Conservation (phyloP, 129 eudicot genomes). For the Centaurea solstitialis region DNA sequence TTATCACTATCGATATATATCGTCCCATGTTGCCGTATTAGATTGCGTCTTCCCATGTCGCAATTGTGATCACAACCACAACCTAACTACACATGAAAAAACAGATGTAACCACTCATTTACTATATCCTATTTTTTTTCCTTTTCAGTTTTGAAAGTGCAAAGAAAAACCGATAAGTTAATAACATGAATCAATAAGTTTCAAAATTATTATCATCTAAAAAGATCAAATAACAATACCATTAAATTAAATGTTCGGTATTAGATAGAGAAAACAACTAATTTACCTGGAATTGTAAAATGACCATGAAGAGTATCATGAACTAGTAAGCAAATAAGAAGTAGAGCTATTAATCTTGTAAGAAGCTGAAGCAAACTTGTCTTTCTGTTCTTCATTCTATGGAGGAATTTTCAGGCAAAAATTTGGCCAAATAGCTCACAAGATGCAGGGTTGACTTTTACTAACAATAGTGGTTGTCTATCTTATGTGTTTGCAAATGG, state of each 20-base stretch:
- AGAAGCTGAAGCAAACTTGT: neutral
- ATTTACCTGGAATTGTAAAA: neutral
- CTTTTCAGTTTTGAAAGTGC: neutral
- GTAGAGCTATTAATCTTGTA: neutral
- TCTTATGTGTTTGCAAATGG: neutral
- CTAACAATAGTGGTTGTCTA: neutral
- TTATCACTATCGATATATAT: neutral
- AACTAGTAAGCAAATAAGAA: neutral
- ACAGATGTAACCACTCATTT: neutral
- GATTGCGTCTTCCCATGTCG: neutral
- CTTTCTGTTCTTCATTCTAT: neutral
- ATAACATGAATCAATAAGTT: neutral
- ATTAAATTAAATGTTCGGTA: neutral
- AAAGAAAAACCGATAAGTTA: neutral
- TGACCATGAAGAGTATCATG: neutral
- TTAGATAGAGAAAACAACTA: neutral
- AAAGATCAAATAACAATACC: neutral
- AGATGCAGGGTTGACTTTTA: neutral
- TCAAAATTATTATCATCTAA: neutral
- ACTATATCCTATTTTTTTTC: neutral
- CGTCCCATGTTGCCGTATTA: neutral
- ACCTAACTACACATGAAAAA: neutral
- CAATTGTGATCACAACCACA: neutral
- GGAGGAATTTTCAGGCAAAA: neutral
- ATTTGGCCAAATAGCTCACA: neutral